A percentile compares a stretch with the other conserved stretches of the same genome.
phyloP scores from a whole-genome alignment of 1,139 yeast species.

The Yarrowia galli region DNA sequence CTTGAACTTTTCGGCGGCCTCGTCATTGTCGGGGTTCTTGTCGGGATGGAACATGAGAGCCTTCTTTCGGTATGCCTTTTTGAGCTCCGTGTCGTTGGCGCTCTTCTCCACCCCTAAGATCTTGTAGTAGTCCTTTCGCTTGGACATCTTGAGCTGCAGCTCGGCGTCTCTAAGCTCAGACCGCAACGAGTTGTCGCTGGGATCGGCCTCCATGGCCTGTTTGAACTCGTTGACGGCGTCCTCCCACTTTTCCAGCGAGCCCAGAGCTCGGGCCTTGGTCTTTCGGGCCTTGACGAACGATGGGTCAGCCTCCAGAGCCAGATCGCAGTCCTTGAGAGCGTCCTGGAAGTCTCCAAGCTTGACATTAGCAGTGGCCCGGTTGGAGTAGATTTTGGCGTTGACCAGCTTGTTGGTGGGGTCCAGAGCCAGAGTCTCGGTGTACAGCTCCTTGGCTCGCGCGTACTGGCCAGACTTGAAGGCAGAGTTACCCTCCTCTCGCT shows the following conservation, averaged over 20 bases:
- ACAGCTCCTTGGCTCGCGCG: conserved; percentile 64
- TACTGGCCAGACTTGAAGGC: conserved; percentile 66
- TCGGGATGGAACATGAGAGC: conserved; percentile 92
- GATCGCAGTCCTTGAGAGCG: conserved; percentile 67
- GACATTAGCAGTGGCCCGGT: conserved; percentile 76
- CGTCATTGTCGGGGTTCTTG: conserved; percentile 81
- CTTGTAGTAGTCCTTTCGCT: conserved; percentile 72
- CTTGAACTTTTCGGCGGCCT: conserved; percentile 93
- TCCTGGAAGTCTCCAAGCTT: conserved; percentile 62
- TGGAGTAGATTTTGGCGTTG: conserved; percentile 71
- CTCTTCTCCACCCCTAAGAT: conserved; percentile 70
- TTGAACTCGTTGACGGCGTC: conserved; percentile 53
- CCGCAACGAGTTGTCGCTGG: conserved; percentile 50
- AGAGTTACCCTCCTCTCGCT: conserved; percentile 64
- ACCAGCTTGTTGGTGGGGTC: conserved; percentile 57
- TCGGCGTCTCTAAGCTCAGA: conserved; percentile 54
- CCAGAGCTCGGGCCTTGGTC: conserved; percentile 53
- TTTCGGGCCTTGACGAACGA: conserved; percentile 52
- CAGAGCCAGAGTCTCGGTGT: conserved; percentile 68
- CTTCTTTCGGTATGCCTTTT: conserved; percentile 81
- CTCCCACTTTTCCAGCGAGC: conserved; percentile 53
- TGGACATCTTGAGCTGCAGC: conserved; percentile 53
- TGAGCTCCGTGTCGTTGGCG: conserved; percentile 77
- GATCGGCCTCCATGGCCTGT: conserved; percentile 52
- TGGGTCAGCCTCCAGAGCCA: conserved; percentile 59